Base-by-base conservation (phyloP, 2,329 filamentous ascomycete genomes). In the Cladorrhinum sp. region DNA sequence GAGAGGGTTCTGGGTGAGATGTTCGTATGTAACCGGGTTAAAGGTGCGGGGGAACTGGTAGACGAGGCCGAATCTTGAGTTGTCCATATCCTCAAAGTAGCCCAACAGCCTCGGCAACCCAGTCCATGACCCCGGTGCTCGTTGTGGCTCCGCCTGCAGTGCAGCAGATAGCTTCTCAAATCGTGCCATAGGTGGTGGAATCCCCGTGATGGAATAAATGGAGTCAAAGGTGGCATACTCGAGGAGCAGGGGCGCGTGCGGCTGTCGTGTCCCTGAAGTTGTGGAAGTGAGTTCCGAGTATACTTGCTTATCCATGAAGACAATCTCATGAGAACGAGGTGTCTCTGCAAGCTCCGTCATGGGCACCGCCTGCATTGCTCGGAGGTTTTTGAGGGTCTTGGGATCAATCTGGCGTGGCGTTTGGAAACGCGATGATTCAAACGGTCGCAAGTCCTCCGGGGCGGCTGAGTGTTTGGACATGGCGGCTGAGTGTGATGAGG, bases 41-140 rank as follows among this genome's bases (percentile, higher is more conserved):
- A 90, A 88, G 8, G 82, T 79, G 1, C 83, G 80, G 1, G 90
- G 90, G 28, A 93, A 84, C 55, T 89, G 86, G 68, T 91, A 94
- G 10, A 94, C 82, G 10, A 94, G 78, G 4, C 90, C 90, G 58
- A 92, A 84, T 9, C 90, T 82, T 0, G 90, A 86, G 57, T 84
- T 79, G 18, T 85, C 82, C 57, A 88, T 80, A 67, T 93, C 90
- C 70, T 93, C 89, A 67, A 91, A 92, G 69, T 91, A 93, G 2
- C 84, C 86, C 12, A 88, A 74, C 50, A 89, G 75, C 21, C 82
- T 80, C 16, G 86, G 83, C 9, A 87, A 69, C 64, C 90, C 79
- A 70, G 82, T 86, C 79, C 82, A 89, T 1, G 86, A 81, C 23
- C 76, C 80, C 5, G 76, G 80, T 1, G 79, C 77, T 20, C 79